Percentiles rank a stretch among this genome's conserved stretches.
Conservation (phyloP, 1,139 yeast genomes). For the Pichia sp. region DNA sequence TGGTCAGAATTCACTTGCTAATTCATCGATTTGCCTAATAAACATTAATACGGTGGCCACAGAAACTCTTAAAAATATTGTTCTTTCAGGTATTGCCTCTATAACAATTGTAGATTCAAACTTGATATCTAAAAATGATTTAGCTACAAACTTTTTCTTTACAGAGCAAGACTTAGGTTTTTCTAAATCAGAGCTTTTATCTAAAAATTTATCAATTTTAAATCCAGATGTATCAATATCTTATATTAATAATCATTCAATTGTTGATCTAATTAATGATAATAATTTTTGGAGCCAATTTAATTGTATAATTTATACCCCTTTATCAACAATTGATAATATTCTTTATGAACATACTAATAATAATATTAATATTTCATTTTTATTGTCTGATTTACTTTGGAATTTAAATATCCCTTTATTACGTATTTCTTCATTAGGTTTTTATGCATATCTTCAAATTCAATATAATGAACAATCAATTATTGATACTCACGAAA, state of each 20-base stretch:
- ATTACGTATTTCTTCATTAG: slow-evolving; percentile 46
- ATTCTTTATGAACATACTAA: too few species aligned
- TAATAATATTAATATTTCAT: too few species aligned
- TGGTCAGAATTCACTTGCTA: slow-evolving; percentile 64
- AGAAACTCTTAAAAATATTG: slow-evolving; percentile 72
- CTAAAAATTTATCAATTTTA: slow-evolving; percentile 44
- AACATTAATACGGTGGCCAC: slow-evolving; percentile 56
- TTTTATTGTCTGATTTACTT: slow-evolving; percentile 35
- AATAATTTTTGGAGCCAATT: slow-evolving; percentile 45
- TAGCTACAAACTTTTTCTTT: slow-evolving; percentile 61
- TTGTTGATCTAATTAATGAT: neutral
- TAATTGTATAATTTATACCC: slow-evolving; percentile 47
- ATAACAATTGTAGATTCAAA: slow-evolving; percentile 53
- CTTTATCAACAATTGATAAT: slow-evolving; percentile 21
- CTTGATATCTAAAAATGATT: slow-evolving; percentile 37
- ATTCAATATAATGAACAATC: slow-evolving; percentile 48
- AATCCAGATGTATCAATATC: slow-evolving; percentile 53
- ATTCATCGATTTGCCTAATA: slow-evolving; percentile 55
- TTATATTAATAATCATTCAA: slow-evolving; percentile 22
- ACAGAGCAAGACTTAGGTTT: slow-evolving; percentile 40
- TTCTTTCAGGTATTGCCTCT: slow-evolving; percentile 73
- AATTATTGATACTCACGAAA: slow-evolving; percentile 71
- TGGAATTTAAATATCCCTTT: slow-evolving; percentile 41
- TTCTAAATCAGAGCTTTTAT: slow-evolving; percentile 37
- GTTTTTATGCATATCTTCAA: slow-evolving; percentile 64